Evolutionary conservation across 225 moss, liverwort and hornwort genomes (phyloP).

Genomic region (Straminergon stramineum): DNA sequence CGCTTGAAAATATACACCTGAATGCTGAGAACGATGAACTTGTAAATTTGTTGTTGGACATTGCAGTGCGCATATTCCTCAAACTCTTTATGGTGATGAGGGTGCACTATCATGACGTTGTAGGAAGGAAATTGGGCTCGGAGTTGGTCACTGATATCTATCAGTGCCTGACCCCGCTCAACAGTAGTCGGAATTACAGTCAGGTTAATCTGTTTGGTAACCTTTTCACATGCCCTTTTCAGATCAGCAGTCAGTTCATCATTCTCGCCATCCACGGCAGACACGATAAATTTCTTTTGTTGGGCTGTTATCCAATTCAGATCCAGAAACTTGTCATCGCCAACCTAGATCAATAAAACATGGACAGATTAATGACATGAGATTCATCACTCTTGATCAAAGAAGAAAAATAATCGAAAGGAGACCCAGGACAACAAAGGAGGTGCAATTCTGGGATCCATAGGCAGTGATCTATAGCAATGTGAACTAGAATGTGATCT

Average conservation of each 20-base stretch:
- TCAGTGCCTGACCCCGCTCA: background rate
- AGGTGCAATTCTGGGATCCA: background rate
- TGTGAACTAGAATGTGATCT: background rate
- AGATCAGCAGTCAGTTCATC: background rate
- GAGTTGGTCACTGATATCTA: background rate
- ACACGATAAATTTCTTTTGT: background rate
- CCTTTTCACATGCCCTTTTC: background rate
- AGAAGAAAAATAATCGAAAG: background rate
- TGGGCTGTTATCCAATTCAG: background rate
- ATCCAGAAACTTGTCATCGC: background rate
- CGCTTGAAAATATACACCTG: background rate
- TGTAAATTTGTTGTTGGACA: background rate
- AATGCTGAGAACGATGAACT: background rate
- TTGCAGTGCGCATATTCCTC: background rate
- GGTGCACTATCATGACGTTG: background rate
- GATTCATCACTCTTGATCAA: background rate
- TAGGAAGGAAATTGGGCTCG: background rate
- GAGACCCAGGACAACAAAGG: background rate
- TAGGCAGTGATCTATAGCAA: background rate
- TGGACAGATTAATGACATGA: background rate
- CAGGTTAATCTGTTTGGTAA: background rate
- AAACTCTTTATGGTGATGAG: background rate
- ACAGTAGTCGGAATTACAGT: background rate
- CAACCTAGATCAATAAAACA: background rate
- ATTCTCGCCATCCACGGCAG: background rate